Base-by-base conservation (phyloP, 2,329 filamentous ascomycete genomes). In the Venturia pyrina region DNA sequence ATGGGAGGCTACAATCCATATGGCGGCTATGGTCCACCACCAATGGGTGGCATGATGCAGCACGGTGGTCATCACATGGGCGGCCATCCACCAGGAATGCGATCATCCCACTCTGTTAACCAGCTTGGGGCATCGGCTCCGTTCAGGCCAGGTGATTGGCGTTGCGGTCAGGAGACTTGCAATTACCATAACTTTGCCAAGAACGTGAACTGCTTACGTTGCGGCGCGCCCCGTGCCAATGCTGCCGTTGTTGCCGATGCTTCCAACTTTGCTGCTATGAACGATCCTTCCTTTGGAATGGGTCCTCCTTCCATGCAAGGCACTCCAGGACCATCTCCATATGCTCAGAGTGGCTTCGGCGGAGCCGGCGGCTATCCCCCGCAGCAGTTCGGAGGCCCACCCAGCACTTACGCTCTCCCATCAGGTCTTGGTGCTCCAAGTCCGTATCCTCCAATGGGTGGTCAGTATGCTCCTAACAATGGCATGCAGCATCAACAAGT, bases 101-200 rank as follows among this genome's bases (percentile, higher is more conserved):
- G 53, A 32, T 59, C 53, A 10, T 59, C 53, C 32, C 53, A 59
- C 6, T 89, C 90, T 70, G 89, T 90, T 65, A 89, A 48, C 15
- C 34, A 41, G 21, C 41, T 67, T 24, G 66, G 66, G 19, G 64
- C 65, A 11, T 63, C 92, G 61, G 95, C 99, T 56, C 95, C 95
- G 19, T 99, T 99, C 88, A 90, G 95, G 73, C 95, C 95, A 65
- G 95, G 95, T 74, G 95, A 99, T 75, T 99, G 95, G 95, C 97
- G 97, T 79, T 99, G 95, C 74, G 95, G 95, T 66, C 95, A 95
- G 70, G 95, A 99, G 74, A 92, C 93, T 46, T 99, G 95, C 76
- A 91, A 90, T 67, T 99, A 99, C 78, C 95, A 99, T 82, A 99
- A 99, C 81, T 99, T 99, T 75, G 95, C 95, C 68, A 99, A 99